Evolutionary conservation across 2,329 filamentous ascomycete species (phyloP), one percentile per base, ranked within the genome.

Genomic region (Clarireedia paspali): DNA sequence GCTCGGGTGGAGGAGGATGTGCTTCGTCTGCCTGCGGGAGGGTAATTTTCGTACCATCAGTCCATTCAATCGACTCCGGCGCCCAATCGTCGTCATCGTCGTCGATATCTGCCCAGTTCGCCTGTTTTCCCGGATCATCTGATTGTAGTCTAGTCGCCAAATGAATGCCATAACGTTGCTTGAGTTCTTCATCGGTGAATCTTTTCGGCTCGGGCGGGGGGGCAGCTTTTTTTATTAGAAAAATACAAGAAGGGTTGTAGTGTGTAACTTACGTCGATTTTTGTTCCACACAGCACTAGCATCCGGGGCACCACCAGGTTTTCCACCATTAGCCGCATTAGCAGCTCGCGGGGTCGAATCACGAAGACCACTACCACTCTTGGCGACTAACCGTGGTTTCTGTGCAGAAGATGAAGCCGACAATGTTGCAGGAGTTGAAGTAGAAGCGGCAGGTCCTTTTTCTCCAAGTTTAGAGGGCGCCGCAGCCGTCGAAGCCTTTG

Each of bases 51-150:
- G 89, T 94, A 53, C 89, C 89, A 70, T 95, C 89, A 67, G 88
- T 88, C 89, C 89, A 95, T 57, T 88, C 88, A 62, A 94, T 90
- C 52, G 87, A 83, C 61, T 94, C 88, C 2, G 89, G 89, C 14
- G 85, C 87, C 87, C 89, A 92, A 66, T 92, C 88, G 39, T 94
- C 89, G 65, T 91, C 88, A 61, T 94, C 89, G 57, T 94, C 89
- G 59, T 94, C 89, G 58, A 92, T 91, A 67, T 95, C 89, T 24
- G 89, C 89, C 89, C 89, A 95, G 69, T 91, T 92, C 34, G 85
- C 83, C 64, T 91, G 87, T 57, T 88, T 88, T 57, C 82, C 82
- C 53, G 77, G 71, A 67, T 91, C 88, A 62, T 92, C 88, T 50
- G 87, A 80, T 61, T 89, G 85, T 56, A 94, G 74, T 63, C 89